Conservation (phyloP, 768 basidiomycete species). For the Mrakia hoshinonis region DNA sequence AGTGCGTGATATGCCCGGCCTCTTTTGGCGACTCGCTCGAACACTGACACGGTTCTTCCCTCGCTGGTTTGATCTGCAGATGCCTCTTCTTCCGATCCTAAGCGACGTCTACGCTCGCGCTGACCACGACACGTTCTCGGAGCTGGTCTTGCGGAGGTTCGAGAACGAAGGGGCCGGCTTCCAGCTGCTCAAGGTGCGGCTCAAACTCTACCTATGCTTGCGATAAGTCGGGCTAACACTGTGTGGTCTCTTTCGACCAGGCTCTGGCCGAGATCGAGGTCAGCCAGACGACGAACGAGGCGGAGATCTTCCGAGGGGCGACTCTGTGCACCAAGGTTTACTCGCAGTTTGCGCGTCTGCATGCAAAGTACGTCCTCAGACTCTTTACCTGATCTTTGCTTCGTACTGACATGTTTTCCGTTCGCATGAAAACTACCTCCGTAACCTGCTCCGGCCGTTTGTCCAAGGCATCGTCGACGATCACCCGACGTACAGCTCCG, state of each 20-base stretch:
- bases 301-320: conserved; percentile 18
- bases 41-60: background rate
- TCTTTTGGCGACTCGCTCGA: background rate
- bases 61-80: background rate
- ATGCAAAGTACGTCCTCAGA: background rate
- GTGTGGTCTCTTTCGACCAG: background rate
- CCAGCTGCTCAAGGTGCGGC: background rate
- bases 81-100: conserved; percentile 16
- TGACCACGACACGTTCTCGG: conserved; percentile 18
- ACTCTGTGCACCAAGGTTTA: conserved; percentile 25
- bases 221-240: no score
- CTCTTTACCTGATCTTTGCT: background rate
- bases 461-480: conserved; percentile 16
- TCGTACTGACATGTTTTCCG: background rate
- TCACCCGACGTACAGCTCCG: conserved; percentile 12
- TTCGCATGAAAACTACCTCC: conserved; percentile 10
- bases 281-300: conserved; percentile 5
- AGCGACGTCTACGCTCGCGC: conserved; percentile 1
- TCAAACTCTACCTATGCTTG: no score
- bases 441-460: conserved; percentile 13
- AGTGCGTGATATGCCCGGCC: background rate
- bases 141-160: conserved; percentile 11
- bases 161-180: conserved; percentile 4
- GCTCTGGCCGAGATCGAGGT: conserved; percentile 20
- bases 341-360: conserved; percentile 14